Evolutionary conservation across 108 stramenopile genomes (phyloP).

Genomic region (Nannochloropsis gaditana): DNA sequence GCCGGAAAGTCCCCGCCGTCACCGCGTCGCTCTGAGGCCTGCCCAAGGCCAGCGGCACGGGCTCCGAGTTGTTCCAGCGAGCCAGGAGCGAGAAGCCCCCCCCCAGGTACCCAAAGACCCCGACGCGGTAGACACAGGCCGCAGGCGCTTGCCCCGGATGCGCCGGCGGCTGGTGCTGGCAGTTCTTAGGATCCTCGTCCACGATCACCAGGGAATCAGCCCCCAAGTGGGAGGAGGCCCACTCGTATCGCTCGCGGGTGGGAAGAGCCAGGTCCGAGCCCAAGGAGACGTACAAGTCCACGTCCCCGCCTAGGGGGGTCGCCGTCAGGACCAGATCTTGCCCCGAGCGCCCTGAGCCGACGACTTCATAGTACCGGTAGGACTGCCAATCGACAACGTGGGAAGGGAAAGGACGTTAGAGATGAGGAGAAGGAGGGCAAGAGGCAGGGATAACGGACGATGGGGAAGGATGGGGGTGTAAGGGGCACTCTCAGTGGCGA

Average conservation of each 20-base stretch:
- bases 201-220: neutral
- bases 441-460: neutral
- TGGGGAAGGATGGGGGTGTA: too few species aligned
- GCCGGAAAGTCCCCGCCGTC: neutral
- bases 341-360: neutral
- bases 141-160: neutral
- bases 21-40: slow-evolving; percentile 1
- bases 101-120: neutral
- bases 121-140: neutral
- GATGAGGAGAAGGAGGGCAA: neutral
- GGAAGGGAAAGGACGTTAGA: neutral
- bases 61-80: neutral
- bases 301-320: slow-evolving; percentile 16
- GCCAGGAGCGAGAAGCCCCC: neutral
- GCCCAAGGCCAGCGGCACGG: neutral
- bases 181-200: slow-evolving; percentile 13
- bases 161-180: neutral
- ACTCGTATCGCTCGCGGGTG: neutral
- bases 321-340: slow-evolving; percentile 26
- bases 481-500: too few species aligned
- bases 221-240: neutral
- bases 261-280: neutral
- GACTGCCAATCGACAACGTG: neutral
- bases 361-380: slow-evolving; percentile 22
- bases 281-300: slow-evolving; percentile 24